Conservation (phyloP, 169 alveolate species). For the Plasmodium falciparum region DNA sequence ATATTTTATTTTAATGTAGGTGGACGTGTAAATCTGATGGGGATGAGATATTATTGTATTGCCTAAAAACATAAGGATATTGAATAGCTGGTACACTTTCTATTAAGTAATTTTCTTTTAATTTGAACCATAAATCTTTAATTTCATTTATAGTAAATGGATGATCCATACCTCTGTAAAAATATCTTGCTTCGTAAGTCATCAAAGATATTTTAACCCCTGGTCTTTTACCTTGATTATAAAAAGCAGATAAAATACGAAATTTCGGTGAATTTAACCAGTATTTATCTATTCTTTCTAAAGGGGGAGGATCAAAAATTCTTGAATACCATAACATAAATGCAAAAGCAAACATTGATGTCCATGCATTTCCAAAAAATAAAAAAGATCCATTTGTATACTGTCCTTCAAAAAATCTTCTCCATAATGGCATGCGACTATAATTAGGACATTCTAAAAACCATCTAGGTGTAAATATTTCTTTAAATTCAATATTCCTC, state of each 20-base stretch:
- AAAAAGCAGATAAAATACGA: slow-evolving; percentile 90
- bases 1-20: slow-evolving; percentile 72
- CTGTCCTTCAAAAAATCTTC: slow-evolving; percentile 89
- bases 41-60: slow-evolving; percentile 84
- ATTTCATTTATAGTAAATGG: slow-evolving; percentile 90
- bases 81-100: slow-evolving; percentile 90
- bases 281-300: slow-evolving; percentile 89
- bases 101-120: slow-evolving; percentile 88
- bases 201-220: slow-evolving; percentile 87
- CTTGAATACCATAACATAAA: slow-evolving; percentile 88
- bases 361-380: slow-evolving; percentile 91
- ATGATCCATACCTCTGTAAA: slow-evolving; percentile 90
- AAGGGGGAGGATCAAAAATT: slow-evolving; percentile 90
- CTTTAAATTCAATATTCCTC: slow-evolving; percentile 83
- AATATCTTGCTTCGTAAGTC: slow-evolving; percentile 91
- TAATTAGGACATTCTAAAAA: slow-evolving; percentile 89
- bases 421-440: slow-evolving; percentile 89
- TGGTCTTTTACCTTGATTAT: slow-evolving; percentile 91
- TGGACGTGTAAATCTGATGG: slow-evolving; percentile 85
- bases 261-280: slow-evolving; percentile 91
- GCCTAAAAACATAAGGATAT: slow-evolving; percentile 91
- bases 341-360: slow-evolving; percentile 90
- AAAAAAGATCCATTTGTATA: slow-evolving; percentile 86
- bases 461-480: slow-evolving; percentile 86
- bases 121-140: slow-evolving; percentile 88